These are phyloP conservation scores for Oryza punctata DNA, from an alignment of 176 grass and related monocot genomes.

Conservation along the genomic window DNA sequence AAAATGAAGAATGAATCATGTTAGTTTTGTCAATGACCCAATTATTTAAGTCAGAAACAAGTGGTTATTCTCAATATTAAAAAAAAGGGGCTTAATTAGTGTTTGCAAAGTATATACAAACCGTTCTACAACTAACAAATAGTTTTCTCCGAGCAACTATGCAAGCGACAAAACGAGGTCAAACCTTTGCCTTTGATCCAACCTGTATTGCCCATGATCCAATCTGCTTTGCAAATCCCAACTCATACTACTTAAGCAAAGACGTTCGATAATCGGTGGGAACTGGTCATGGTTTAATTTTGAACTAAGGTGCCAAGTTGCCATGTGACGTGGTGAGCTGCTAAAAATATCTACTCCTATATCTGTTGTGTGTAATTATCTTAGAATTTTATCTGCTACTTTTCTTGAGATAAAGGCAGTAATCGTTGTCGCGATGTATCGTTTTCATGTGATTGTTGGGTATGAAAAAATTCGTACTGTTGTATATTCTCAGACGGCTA, in stretches of 20 bases:
- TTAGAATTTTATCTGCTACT: background rate
- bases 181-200: background rate
- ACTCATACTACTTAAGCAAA: too few species aligned
- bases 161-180: background rate
- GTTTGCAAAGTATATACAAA: background rate
- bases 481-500: background rate
- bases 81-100: too few species aligned
- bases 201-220: background rate
- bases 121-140: background rate
- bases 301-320: background rate
- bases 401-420: background rate
- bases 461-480: background rate
- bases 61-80: background rate
- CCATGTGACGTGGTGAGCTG: background rate
- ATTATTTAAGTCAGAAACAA: background rate
- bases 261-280: background rate
- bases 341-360: background rate
- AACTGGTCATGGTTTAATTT: constrained; percentile 24
- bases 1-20: background rate
- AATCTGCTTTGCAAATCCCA: too few species aligned
- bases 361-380: background rate
- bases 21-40: background rate
- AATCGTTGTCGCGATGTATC: background rate
- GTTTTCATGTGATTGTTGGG: background rate
- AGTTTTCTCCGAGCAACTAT: background rate